phyloP scores from a whole-genome alignment of 2,329 filamentous ascomycete species.

The Aspergillus sp. region DNA sequence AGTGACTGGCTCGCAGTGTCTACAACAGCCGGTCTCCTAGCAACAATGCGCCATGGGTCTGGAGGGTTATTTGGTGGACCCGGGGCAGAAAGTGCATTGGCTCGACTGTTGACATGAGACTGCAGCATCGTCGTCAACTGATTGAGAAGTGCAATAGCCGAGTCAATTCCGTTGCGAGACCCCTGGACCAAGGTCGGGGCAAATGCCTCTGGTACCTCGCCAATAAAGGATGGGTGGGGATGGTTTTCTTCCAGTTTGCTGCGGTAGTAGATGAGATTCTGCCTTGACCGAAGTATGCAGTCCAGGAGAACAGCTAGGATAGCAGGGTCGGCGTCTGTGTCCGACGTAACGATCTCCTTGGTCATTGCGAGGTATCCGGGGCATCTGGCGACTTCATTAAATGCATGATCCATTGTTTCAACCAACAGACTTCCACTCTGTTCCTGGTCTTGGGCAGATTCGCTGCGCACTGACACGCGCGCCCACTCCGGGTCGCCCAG shows the following conservation, averaged over 20 bases:
- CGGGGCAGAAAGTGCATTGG: not conserved
- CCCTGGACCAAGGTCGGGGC: not conserved
- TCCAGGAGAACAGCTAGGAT: not conserved
- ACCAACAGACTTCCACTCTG: not conserved
- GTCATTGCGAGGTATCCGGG: slow-evolving; percentile 9
- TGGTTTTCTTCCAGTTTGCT: not conserved
- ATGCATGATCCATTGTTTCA: slow-evolving; percentile 5
- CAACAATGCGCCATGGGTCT: not conserved
- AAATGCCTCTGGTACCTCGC: not conserved
- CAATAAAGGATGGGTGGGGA: not conserved
- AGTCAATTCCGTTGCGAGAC: not conserved
- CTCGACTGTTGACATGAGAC: not conserved
- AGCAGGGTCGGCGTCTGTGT: not conserved
- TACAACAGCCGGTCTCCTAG: not conserved
- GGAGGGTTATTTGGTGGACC: not conserved
- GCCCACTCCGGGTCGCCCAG: slow-evolving; percentile 10
- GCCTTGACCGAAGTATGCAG: not conserved
- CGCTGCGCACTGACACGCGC: not conserved
- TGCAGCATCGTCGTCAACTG: not conserved
- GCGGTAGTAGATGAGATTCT: not conserved
- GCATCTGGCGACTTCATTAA: slow-evolving; percentile 14
- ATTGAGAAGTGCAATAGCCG: slow-evolving; percentile 2
- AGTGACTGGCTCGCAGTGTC: not conserved
- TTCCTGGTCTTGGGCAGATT: not conserved
- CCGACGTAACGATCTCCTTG: not conserved